Conservation (phyloP, 495 filamentous ascomycete genomes). For the Talaromyces liani region DNA sequence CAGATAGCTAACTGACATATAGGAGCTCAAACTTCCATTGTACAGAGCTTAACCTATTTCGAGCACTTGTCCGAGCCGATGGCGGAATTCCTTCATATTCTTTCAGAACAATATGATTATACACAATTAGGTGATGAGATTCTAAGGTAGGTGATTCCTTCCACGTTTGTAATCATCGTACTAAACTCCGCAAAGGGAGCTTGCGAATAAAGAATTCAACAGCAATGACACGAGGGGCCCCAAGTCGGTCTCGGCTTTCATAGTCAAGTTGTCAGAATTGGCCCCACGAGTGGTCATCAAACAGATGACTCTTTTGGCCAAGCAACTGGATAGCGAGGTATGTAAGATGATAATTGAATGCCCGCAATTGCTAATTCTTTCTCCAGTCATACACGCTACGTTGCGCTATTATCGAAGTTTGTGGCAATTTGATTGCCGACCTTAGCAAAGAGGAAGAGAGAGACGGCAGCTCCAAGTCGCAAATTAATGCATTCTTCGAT, state of each 20-base stretch:
- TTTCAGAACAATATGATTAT: slow-evolving; percentile 96
- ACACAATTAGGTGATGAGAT: slow-evolving; percentile 93
- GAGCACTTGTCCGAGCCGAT: slow-evolving; percentile 97
- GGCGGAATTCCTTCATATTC: slow-evolving; percentile 95
- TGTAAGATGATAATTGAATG: slow-evolving; percentile 15
- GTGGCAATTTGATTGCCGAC: slow-evolving; percentile 89
- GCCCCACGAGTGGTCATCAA: slow-evolving; percentile 89
- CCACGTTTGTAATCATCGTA: not conserved
- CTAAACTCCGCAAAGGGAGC: slow-evolving; percentile 47
- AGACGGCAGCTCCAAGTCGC: slow-evolving; percentile 82
- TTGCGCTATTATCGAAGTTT: slow-evolving; percentile 93
- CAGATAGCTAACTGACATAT: slow-evolving; percentile 12
- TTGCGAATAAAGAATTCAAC: slow-evolving; percentile 97
- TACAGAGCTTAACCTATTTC: slow-evolving; percentile 96
- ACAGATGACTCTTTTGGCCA: slow-evolving; percentile 89
- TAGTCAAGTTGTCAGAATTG: slow-evolving; percentile 92
- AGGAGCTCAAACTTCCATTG: slow-evolving; percentile 96
- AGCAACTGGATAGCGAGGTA: slow-evolving; percentile 92
- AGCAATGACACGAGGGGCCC: slow-evolving; percentile 91
- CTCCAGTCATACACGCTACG: slow-evolving; percentile 81
- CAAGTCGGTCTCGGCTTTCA: slow-evolving; percentile 96
- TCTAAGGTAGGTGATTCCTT: slow-evolving; percentile 41
- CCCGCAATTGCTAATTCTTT: not conserved
- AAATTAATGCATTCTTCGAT: slow-evolving; percentile 95
- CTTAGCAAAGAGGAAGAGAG: slow-evolving; percentile 86